Evolutionary conservation across 371 early-diverging fungal genomes (phyloP), one percentile per base, ranked within the genome.

Genomic region (Chytridium lagenaria): DNA sequence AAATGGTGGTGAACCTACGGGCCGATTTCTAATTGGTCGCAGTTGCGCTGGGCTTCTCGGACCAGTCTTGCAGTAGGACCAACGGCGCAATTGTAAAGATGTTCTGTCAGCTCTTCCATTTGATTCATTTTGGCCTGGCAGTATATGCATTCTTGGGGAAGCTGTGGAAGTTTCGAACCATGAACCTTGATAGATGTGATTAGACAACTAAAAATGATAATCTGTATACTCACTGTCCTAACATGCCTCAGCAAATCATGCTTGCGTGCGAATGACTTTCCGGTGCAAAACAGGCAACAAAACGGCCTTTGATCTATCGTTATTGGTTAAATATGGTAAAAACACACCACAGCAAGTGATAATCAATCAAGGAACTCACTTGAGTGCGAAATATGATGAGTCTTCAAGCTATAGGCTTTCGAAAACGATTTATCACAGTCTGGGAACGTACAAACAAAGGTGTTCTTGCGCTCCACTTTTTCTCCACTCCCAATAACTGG

Each of bases 381-480:
- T 10, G 61, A 61, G 34, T 61, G 61, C 10, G 61, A 33, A 12
- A 61, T 36, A 7, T 33, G 5, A 61, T 61, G 61, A 61, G 36
- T 61, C 23, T 61, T 61, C 36, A 61, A 7, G 36, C 61, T 61
- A 34, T 61, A 61, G 3, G 36, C 34, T 34, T 36, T 61, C 61
- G 36, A 33, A 34, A 61, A 61, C 3, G 36, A 3, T 26, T 37
- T 31, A 12, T 34, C 61, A 61, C 61, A 61, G 3, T 23, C 36
- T 12, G 61, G 34, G 23, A 34, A 3, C 3, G 30, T 12, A 23
- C 61, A 61, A 34, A 34, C 37, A 23, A 16, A 55, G 10, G 22
- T 55, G 15, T 55, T 44, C 44, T 19, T 12, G 12, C 19, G 44
- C 44, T 19, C 19, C 44, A 7, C 7, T 19, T 19, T 19, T 7